Evolutionary conservation across 2,329 filamentous ascomycete species (phyloP), one percentile per base, ranked within the genome.

Genomic region (Xylaria sp.): DNA sequence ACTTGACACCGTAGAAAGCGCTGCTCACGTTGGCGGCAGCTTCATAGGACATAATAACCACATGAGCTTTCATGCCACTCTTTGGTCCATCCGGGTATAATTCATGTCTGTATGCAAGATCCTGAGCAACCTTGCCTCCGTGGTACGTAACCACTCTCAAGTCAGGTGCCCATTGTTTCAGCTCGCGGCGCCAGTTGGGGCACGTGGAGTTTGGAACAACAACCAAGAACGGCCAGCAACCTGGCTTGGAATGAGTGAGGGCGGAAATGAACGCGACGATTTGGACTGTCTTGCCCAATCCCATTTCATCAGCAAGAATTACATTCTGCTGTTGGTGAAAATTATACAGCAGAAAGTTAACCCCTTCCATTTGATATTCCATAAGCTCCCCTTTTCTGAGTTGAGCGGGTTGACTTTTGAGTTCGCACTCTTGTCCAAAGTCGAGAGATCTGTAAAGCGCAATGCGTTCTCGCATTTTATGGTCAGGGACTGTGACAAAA

Each of bases 251-350:
- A 69, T 91, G 86, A 28, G 91, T 86, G 46, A 98, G 82, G 0
- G 91, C 90, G 1, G 92, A 90, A 69, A 98, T 86, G 71, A 97
- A 88, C 2, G 91, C 89, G 69, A 98, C 92, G 62, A 98, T 90
- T 78, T 99, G 96, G 39, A 99, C 93, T 0, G 96, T 99, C 83
- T 99, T 99, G 39, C 96, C 96, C 1, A 99, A 88, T 49, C 96
- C 96, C 96, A 99, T 99, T 78, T 99, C 96, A 77, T 99, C 96
- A 0, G 96, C 96, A 7, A 98, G 87, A 67, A 98, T 95, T 33
- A 94, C 92, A 76, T 96, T 98, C 77, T 92, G 90, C 73, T 90
- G 86, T 60, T 88, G 85, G 75, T 94, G 92, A 85, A 93, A 98
- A 77, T 96, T 96, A 79, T 92, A 94, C 68, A 97, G 91, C 2